Evolutionary conservation across 1,284 basidiomycete genomes (phyloP).

Genomic region (Naganishia liquefaciens): DNA sequence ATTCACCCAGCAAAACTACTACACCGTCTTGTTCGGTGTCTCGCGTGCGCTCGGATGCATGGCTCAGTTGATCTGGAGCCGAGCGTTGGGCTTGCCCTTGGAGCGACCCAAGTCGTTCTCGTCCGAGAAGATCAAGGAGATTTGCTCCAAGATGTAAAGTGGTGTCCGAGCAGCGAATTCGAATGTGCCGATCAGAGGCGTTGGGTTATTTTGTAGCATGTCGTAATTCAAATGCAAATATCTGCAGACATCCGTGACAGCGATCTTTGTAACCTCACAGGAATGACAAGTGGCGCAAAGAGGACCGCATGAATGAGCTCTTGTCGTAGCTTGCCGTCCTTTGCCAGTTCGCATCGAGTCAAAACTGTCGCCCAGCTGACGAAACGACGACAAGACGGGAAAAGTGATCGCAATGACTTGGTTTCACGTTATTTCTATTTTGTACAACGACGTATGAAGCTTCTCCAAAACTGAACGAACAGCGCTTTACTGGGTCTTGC

Average conservation of each 20-base stretch:
- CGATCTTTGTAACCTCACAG: too few relatives aligned
- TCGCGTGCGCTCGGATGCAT: conserved; percentile 81
- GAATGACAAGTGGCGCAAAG: too few relatives aligned
- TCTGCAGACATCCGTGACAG: neutral
- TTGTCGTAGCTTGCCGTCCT: too few relatives aligned
- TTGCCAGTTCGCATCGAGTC: too few relatives aligned
- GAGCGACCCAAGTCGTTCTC: conserved; percentile 56
- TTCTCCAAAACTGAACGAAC: neutral
- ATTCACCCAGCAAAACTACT: conserved; percentile 84
- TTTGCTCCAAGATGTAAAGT: conserved; percentile 57
- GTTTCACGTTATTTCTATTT: conserved; percentile 14
- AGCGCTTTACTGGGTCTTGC: neutral
- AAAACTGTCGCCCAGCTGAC: too few relatives aligned
- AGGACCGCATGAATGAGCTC: too few relatives aligned
- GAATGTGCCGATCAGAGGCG: neutral
- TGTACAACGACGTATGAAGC: conserved; percentile 6
- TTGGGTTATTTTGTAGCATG: neutral
- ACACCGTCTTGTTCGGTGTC: conserved; percentile 96
- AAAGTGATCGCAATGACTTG: too few relatives aligned
- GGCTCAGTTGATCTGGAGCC: conserved; percentile 89
- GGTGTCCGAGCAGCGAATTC: too few relatives aligned
- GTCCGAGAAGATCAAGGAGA: conserved; percentile 67
- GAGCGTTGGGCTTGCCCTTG: conserved; percentile 78
- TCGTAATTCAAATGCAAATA: neutral
- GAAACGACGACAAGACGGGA: neutral